Conservation (phyloP, 495 filamentous ascomycete species). For the Chaetomium tenue region DNA sequence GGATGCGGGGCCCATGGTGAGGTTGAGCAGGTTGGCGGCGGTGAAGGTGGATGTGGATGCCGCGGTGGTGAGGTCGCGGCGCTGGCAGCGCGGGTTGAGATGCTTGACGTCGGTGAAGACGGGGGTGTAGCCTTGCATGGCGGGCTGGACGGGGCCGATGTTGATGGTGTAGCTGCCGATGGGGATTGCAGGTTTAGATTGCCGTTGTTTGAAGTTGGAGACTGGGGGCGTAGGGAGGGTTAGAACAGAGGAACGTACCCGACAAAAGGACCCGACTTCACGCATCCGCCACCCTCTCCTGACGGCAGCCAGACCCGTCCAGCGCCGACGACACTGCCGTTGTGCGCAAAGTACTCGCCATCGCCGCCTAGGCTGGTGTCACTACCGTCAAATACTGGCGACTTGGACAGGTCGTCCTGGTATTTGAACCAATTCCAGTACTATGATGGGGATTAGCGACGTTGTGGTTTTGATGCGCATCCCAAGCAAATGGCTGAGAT, state of each 20-base stretch:
- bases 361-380: slow-evolving; percentile 10
- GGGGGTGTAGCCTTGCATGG: slow-evolving; percentile 12
- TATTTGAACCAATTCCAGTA: slow-evolving; percentile 10
- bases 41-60: slow-evolving; percentile 6
- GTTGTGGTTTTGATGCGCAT: not conserved
- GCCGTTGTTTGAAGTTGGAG: not conserved
- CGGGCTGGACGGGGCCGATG: slow-evolving; percentile 10
- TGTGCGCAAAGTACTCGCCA: slow-evolving; percentile 7
- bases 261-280: slow-evolving; percentile 5
- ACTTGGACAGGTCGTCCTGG: slow-evolving; percentile 5
- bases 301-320: slow-evolving; percentile 9
- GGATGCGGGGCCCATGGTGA: not conserved
- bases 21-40: not conserved
- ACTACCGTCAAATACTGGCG: slow-evolving; percentile 7
- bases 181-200: not conserved
- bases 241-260: not conserved
- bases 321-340: slow-evolving; percentile 5
- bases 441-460: slow-evolving; percentile 1
- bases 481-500: not conserved
- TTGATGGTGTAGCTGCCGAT: slow-evolving; percentile 5
- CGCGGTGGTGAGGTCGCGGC: slow-evolving; percentile 5
- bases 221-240: not conserved
- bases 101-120: slow-evolving; percentile 2
- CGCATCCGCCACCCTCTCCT: slow-evolving; percentile 1
- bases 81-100: slow-evolving; percentile 8